Evolutionary conservation across 805 yeast species (phyloP), one percentile per base, ranked within the genome.

Genomic region (Starmerella vitae): DNA sequence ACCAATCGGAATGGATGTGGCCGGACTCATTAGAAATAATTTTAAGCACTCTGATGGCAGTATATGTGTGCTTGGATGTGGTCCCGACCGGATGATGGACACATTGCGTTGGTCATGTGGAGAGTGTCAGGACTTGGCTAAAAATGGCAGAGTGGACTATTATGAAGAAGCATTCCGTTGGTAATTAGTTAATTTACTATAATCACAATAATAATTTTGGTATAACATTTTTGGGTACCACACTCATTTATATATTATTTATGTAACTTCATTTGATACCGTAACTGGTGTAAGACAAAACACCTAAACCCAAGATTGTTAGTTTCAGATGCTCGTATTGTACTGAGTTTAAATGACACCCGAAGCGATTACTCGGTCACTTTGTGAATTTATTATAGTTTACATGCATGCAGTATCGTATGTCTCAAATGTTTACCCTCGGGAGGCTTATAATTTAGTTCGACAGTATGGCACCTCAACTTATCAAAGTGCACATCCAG

Each of bases 121-220:
- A 24, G 37, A 37, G 25, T 39, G 43, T 30, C 29, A 46, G 29
- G 49, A 46, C 17, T 25, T 34, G 1, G 51, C 43, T 3, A 34
- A 35, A 13, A 61, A 67, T 33, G 66, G 80, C 6, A 43, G 62
- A 32, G 69, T 80, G 15, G 86, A 78, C 44, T 75, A 75, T 51
- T 76, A 65, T 52, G 93, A 83, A 54, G 86, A 79, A 52, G 66
- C 78, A 35, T 84, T 78, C 59, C 65, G 69, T 12, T 81, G 93
- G 93, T 75, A 53, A 35, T 30, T 15, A n/a, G n/a, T n/a, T n/a
- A n/a, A n/a, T n/a, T n/a, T n/a, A n/a, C n/a, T n/a, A n/a, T n/a
- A n/a, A n/a, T n/a, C n/a, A n/a, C n/a, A n/a, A n/a, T n/a, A n/a
- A n/a, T n/a, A n/a, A n/a, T n/a, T n/a, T n/a, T n/a, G n/a, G n/a